A percentile compares a stretch with the other conserved stretches of the same genome.
These are phyloP conservation scores for Cupressus sempervirens DNA, from an alignment of 75 land plant genomes.

Conservation along the genomic window DNA sequence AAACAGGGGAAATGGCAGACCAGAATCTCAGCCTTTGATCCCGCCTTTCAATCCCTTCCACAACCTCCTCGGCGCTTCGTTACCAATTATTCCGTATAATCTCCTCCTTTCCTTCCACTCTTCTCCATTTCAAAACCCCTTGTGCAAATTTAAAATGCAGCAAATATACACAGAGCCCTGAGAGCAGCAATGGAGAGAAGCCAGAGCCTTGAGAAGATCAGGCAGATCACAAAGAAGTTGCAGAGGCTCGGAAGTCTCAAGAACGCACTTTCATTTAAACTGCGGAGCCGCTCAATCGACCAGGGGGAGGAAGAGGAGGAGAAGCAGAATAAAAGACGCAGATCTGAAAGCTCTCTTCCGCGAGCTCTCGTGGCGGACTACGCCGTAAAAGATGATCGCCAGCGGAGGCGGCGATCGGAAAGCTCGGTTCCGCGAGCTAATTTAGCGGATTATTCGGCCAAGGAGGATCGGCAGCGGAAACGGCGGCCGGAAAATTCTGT, in stretches of 20 bases:
- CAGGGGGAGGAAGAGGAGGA: background rate
- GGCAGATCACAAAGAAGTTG: background rate
- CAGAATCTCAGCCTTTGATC: background rate
- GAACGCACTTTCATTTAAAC: background rate
- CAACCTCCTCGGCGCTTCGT: background rate
- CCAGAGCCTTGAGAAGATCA: background rate
- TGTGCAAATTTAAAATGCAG: background rate
- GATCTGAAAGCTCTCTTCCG: background rate
- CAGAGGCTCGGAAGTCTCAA: background rate
- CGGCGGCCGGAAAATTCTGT: background rate
- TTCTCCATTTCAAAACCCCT: background rate
- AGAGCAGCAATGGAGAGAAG: background rate
- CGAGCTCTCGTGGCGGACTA: slow-evolving; percentile 45
- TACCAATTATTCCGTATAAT: no score
- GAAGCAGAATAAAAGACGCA: background rate
- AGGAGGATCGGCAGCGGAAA: background rate
- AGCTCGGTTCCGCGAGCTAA: background rate
- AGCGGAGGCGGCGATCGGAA: slow-evolving; percentile 8
- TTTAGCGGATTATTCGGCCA: background rate
- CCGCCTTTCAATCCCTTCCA: background rate
- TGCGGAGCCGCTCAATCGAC: background rate
- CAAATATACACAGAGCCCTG: no score
- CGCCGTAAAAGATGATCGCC: background rate
- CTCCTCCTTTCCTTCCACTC: background rate
- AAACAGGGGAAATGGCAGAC: no score